Percentiles rank a stretch among this genome's conserved stretches.
Conservation (phyloP, 2,329 filamentous ascomycete species). For the Hawksworthiomyces lignivorus region DNA sequence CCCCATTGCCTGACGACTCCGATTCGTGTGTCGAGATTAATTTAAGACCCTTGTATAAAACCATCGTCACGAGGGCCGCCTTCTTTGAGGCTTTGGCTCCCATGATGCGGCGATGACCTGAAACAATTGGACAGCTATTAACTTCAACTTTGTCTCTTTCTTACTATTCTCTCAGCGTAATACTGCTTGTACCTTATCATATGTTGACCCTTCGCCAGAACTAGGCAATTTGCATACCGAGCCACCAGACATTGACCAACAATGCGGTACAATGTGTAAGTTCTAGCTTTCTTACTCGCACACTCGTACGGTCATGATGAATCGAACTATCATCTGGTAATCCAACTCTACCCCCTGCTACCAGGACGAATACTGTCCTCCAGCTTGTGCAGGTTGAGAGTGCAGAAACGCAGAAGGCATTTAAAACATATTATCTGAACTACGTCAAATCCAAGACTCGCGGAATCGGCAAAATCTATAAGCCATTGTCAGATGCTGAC, state of each 20-base stretch:
- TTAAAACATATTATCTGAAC: too few species aligned
- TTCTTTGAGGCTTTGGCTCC: slow-evolving; percentile 39
- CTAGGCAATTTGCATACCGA: too few species aligned
- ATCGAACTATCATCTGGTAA: slow-evolving; percentile 16
- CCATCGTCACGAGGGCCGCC: slow-evolving; percentile 61
- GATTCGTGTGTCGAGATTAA: slow-evolving; percentile 52
- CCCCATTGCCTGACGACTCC: slow-evolving; percentile 40
- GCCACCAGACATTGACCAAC: too few species aligned
- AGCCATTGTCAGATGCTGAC: too few species aligned
- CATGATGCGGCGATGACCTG: slow-evolving; percentile 64
- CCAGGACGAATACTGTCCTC: too few species aligned
- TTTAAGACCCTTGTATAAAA: slow-evolving; percentile 52
- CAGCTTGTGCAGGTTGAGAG: slow-evolving; percentile 14
- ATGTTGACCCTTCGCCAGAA: too few species aligned
- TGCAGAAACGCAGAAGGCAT: slow-evolving; percentile 13
- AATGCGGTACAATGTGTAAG: too few species aligned
- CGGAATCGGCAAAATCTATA: too few species aligned
- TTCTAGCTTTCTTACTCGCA: not conserved
- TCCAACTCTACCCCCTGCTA: slow-evolving; percentile 16
- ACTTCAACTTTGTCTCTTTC: slow-evolving; percentile 1
- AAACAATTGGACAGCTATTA: slow-evolving; percentile 52
- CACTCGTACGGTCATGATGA: slow-evolving; percentile 4
- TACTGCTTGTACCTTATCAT: too few species aligned
- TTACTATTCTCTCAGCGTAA: not conserved
- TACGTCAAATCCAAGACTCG: too few species aligned